These are phyloP conservation scores for Sporothrix euskadiensis DNA, from an alignment of 2,329 filamentous ascomycete species.

Conservation along the genomic window DNA sequence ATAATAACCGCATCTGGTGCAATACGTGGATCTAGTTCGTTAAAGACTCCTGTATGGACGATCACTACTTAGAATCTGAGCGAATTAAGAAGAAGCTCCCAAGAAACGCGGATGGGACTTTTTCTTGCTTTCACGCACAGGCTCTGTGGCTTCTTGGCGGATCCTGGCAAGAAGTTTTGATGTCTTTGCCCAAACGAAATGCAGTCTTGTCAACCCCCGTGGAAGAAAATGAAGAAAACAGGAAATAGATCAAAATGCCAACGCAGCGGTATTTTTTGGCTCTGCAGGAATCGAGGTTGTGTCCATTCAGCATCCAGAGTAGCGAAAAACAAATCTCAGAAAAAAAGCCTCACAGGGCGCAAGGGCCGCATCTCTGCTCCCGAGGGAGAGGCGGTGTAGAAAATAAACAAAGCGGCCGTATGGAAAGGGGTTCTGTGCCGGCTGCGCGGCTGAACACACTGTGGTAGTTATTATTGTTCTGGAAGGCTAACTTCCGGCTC, in stretches of 20 bases:
- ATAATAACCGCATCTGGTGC: background rate
- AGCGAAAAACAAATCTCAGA: background rate
- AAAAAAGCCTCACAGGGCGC: conserved; percentile 1
- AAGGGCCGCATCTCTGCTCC: background rate
- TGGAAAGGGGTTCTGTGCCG: background rate
- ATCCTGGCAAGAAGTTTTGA: background rate
- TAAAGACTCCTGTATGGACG: background rate
- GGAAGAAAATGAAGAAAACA: background rate
- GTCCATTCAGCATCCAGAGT: background rate
- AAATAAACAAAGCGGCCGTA: background rate
- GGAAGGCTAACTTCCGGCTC: conserved; percentile 6
- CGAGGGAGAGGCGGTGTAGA: conserved; percentile 8
- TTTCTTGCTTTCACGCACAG: background rate
- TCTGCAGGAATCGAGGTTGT: background rate
- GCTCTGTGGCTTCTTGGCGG: background rate
- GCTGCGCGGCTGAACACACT: background rate
- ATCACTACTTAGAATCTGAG: background rate
- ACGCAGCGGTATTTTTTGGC: background rate
- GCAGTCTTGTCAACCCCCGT: too few relatives aligned
- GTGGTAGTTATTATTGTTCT: background rate
- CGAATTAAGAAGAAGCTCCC: background rate
- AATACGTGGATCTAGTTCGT: background rate
- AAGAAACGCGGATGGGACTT: background rate
- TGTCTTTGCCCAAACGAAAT: background rate
- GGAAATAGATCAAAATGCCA: background rate